Base-by-base conservation (phyloP, 305 asterid species). In the Fraxinus sp. region DNA sequence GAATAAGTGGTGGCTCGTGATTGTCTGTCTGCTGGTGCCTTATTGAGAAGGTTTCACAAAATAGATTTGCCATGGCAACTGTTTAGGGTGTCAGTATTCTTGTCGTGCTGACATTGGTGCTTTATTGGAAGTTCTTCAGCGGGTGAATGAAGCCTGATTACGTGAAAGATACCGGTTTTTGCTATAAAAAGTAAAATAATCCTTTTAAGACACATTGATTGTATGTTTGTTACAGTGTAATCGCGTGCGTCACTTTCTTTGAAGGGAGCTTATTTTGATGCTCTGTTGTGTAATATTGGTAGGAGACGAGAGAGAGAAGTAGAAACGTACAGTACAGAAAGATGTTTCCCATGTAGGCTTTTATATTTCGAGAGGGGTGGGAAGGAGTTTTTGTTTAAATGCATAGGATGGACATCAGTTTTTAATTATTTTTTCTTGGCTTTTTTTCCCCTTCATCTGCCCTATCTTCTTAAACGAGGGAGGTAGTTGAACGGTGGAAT, bases 1-100 rank as follows among this genome's bases (percentile, higher is more conserved):
- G 88, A 83, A 89, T 81, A 81, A 88, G 85, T 79, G 90, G 85
- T 75, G 82, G 87, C 83, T 83, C 86, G 10, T 90, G 88, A 87
- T 80, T 37, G 79, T 43, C 24, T 49, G 8, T 18, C 11, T 6
- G 20, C 35, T 66, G 26, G 77, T 71, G 76, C 43, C 77, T 55
- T 55, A 71, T 16, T 5, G 22, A 2, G 13, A 71, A 16, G 77
- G 46, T 14, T 6, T 7, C 43, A 16, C 13, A n/a, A n/a, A 30
- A 71, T 14, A 71, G 46, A 30, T 33, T 71, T 16, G 13, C 41
- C 74, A 7, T 3, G 71, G 71, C 32, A 8, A 59, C 71, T 59
- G 16, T 20, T 59, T 20, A 20, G 74, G 7, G 36, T 26, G 36
- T 26, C 35, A 26, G 74, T 66, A 26, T 66, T 66, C 16, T 26